Percentiles rank a stretch among this genome's conserved stretches.
Conservation (phyloP, 345 rosid genomes). For the Salix suchowensis region DNA sequence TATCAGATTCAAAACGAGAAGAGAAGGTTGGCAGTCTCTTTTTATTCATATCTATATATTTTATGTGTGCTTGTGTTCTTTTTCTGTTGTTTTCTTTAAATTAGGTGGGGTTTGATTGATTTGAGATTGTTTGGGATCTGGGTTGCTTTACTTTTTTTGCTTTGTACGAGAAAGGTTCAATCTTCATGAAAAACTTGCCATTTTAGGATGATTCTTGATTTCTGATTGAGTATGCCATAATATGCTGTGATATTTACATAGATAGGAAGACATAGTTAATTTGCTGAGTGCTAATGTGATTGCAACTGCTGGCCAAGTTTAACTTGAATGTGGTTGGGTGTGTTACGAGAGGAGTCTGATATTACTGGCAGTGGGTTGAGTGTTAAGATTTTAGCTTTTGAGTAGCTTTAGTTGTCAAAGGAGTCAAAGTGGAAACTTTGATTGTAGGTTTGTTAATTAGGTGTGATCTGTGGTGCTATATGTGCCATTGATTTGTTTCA, state of each 20-base stretch:
- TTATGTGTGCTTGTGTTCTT: background rate
- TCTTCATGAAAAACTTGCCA: background rate
- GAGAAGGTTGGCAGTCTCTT: slow-evolving; percentile 32
- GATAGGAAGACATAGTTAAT: background rate
- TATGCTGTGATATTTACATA: background rate
- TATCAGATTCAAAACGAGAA: slow-evolving; percentile 37
- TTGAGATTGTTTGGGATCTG: background rate
- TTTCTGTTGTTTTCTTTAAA: background rate
- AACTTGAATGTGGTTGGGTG: background rate
- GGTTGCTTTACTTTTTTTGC: background rate
- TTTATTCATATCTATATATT: background rate
- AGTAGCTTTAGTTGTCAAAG: background rate
- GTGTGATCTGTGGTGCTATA: background rate
- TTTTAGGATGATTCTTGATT: background rate
- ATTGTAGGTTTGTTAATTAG: background rate
- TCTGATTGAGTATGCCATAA: background rate
- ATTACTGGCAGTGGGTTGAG: background rate
- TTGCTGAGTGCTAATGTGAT: no score
- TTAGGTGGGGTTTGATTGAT: background rate
- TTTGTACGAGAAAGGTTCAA: background rate
- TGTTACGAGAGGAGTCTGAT: background rate
- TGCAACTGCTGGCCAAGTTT: background rate
- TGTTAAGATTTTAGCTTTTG: background rate
- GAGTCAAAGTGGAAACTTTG: background rate
- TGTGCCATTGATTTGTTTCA: background rate